Evolutionary conservation across 2,329 filamentous ascomycete genomes (phyloP), one percentile per base, ranked within the genome.

Genomic region (Venturia oleaginea): DNA sequence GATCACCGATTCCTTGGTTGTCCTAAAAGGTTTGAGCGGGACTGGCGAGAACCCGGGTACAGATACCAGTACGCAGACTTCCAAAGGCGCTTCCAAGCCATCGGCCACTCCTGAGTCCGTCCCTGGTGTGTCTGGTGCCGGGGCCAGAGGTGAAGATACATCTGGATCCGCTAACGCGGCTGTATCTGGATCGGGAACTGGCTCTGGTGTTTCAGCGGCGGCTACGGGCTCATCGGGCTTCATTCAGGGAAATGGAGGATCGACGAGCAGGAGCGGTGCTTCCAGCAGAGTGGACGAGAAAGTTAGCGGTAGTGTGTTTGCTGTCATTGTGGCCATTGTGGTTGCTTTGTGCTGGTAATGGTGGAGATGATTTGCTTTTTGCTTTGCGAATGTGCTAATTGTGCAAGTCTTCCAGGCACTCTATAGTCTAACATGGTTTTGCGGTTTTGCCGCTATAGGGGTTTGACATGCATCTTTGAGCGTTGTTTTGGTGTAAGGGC

Each of bases 21-120:
- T 91, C 15, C 82, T 99, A 37, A 87, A 86, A 68, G 94, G 90
- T 30, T 84, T 97, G 67, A 78, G 86, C 63, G 92, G 86, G n/a
- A 91, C 89, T 1, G 94, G 94, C 62, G 82, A 87, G 51, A 83
- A 97, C 72, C 90, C 81, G 19, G 78, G 78, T 27, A 79, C 80
- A 51, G 74, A 77, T 61, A 74, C 79, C 13, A 72, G 76, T 40
- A 71, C 76, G 32, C 69, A 71, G 48, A 71, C 72, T 7, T 72
- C 72, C 11, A 57, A 70, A 1, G 67, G 66, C 27, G 69, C 70
- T 30, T 71, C 73, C 17, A 68, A 69, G 64, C 68, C 67, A 34
- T 27, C 67, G 69, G 10, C 67, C 24, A 66, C 67, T 13, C 76
- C 77, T 13, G 76, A 81, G 64, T 82, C 80, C 59, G 79, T 86